Evolutionary conservation across 306 rosid species (phyloP).

Genomic region (Hippophae rhamnoides): DNA sequence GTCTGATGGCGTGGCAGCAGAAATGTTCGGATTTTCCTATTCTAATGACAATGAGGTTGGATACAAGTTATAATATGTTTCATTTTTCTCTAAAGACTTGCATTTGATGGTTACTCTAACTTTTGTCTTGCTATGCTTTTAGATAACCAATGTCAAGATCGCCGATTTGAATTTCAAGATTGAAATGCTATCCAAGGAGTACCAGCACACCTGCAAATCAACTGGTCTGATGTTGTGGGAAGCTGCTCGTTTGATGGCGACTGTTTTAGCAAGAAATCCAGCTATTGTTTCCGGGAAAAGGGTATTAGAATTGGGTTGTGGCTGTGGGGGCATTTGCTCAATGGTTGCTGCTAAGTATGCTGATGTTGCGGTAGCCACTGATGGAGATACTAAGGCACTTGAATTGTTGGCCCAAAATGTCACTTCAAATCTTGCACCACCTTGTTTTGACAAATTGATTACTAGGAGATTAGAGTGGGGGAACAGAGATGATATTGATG

Average conservation of each 20-base stretch:
- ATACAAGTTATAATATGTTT: neutral
- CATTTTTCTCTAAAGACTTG: neutral
- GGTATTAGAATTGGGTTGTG: constrained; percentile 83
- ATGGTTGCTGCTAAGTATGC: constrained; percentile 60
- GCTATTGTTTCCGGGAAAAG: constrained; percentile 54
- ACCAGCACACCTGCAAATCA: constrained; percentile 86
- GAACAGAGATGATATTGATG: constrained; percentile 48
- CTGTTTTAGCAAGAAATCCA: constrained; percentile 65
- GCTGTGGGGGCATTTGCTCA: constrained; percentile 81
- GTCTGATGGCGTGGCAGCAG: constrained; percentile 65
- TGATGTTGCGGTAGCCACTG: constrained; percentile 63
- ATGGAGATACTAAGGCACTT: constrained; percentile 67
- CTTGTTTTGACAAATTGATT: constrained; percentile 33
- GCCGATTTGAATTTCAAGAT: constrained; percentile 58
- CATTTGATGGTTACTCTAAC: too few species aligned
- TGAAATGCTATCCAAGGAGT: constrained; percentile 52
- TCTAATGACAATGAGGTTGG: constrained; percentile 49
- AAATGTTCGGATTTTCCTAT: constrained; percentile 69
- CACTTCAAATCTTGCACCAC: constrained; percentile 42
- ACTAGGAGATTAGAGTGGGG: constrained; percentile 65
- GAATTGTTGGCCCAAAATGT: constrained; percentile 55
- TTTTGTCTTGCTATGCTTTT: neutral
- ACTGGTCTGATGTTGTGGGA: constrained; percentile 96
- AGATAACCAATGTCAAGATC: constrained; percentile 47
- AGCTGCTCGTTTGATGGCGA: constrained; percentile 84